Evolutionary conservation across 805 yeast genomes (phyloP).

Genomic region (Kuraishia capsulata): DNA sequence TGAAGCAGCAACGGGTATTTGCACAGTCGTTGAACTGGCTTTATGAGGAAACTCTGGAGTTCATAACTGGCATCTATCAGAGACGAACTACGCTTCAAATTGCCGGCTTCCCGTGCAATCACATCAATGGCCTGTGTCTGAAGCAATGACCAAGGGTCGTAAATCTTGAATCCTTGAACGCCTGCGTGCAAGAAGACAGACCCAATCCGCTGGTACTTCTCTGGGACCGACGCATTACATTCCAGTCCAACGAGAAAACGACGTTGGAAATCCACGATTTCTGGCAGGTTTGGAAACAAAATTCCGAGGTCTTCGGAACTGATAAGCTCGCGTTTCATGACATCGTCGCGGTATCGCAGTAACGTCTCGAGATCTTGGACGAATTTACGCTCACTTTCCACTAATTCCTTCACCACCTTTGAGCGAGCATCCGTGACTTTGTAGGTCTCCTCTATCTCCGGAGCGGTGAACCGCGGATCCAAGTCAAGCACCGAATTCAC

Average conservation of each 20-base stretch:
- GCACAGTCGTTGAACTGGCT: conserved; percentile 95
- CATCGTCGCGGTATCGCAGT: conserved; percentile 56
- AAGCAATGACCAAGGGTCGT: conserved; percentile 92
- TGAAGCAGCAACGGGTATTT: conserved; percentile 81
- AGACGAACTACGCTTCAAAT: conserved; percentile 42
- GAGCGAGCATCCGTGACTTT: conserved; percentile 47
- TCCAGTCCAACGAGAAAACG: conserved; percentile 83
- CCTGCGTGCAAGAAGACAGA: conserved; percentile 82
- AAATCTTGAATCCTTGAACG: conserved; percentile 68
- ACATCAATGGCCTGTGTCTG: conserved; percentile 82
- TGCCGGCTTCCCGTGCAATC: conserved; percentile 52
- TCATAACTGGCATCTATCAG: conserved; percentile 82
- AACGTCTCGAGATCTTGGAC: conserved; percentile 84
- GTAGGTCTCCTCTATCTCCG: conserved; percentile 2
- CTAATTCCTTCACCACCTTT: conserved; percentile 74
- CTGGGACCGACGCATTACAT: conserved; percentile 70
- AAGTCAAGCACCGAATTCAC: conserved; percentile 56
- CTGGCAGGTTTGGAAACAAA: conserved; percentile 77
- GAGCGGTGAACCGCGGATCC: conserved; percentile 25
- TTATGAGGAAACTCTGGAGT: conserved; percentile 78
- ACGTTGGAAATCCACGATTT: conserved; percentile 86
- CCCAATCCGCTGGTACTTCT: conserved; percentile 76
- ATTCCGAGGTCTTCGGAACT: conserved; percentile 73
- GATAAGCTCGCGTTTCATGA: conserved; percentile 55
- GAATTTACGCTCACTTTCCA: conserved; percentile 86